Evolutionary conservation across 352 stramenopile genomes (phyloP), one percentile per base, ranked within the genome.

Genomic region (Discostella stelligera): DNA sequence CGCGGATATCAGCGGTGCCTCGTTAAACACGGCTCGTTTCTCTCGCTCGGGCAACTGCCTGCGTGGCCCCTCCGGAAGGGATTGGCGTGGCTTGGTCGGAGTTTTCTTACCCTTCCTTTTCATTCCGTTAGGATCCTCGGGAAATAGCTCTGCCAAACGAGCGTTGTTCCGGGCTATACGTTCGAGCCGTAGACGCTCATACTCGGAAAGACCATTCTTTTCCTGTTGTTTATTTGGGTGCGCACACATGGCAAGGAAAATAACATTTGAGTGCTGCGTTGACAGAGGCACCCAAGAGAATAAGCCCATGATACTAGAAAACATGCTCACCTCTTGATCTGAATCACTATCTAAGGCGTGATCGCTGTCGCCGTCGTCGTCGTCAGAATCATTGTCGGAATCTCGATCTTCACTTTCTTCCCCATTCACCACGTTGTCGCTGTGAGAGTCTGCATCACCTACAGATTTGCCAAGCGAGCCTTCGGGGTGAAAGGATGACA

Each of bases 91-190:
- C 0, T 32, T 50, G 21, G 18, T 44, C 7, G 49, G 59, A 0
- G 18, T 56, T 20, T 50, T 70, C 30, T 48, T 68, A 3, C 44
- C 25, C 44, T 27, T 75, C 39, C 62, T 74, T 61, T 65, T 63
- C 10, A 46, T 13, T 50, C 70, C 58, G 2, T 66, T 21, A 7
- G 6, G 49, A 27, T 81, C 41, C n/a, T 76, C 52, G 14, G 91
- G 62, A 18, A 83, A 83, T 3, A 91, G 64, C 25, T 60, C 10
- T 13, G 62, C 64, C 2, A 93, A 54, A 32, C 82, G 74, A 49
- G 79, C 71, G 66, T 90, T 49, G 63, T 93, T 93, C 18, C 87
- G 71, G 54, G 75, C 67, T 32, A 93, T 91, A 10, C 85, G 71
- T 64, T 85, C 81, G 14, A 86, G 39, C 20, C 87, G 82, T 1